Evolutionary conservation across 1,284 basidiomycete genomes (phyloP).

Genomic region (Ceratobasidium sp.): DNA sequence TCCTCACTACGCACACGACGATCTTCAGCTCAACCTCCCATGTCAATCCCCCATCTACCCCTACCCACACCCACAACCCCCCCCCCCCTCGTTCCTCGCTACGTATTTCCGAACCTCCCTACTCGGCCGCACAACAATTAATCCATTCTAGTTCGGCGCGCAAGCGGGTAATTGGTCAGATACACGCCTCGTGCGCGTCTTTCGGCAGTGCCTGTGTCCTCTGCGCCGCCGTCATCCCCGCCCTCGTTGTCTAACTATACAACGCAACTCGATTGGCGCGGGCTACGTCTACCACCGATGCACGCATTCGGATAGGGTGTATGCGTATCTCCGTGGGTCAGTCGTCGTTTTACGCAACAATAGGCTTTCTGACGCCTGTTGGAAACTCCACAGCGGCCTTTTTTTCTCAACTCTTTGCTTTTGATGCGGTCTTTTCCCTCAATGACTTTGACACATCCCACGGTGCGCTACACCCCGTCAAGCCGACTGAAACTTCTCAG

Average conservation of each 20-base stretch:
- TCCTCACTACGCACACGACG: background rate
- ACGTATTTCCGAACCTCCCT: background rate
- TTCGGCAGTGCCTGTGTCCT: background rate
- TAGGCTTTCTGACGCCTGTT: slow-evolving; percentile 1
- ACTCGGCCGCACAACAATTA: slow-evolving; percentile 14
- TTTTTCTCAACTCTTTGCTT: background rate
- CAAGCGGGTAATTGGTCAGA: slow-evolving; percentile 17
- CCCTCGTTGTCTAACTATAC: background rate
- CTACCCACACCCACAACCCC: slow-evolving; percentile 2
- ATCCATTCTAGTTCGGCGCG: slow-evolving; percentile 11
- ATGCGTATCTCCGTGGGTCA: slow-evolving; percentile 2
- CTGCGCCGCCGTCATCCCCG: background rate
- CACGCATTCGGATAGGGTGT: background rate
- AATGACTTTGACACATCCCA: background rate
- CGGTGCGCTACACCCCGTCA: background rate
- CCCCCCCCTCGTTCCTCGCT: background rate
- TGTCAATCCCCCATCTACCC: slow-evolving; percentile 12
- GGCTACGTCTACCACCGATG: background rate
- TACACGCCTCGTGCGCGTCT: slow-evolving; percentile 4
- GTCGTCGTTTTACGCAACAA: background rate
- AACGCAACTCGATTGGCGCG: background rate
- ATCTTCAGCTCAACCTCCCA: background rate
- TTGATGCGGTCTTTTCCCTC: background rate
- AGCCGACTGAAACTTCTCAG: background rate
- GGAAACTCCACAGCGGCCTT: background rate